Base-by-base conservation (phyloP, 2,329 filamentous ascomycete species). In the Leptodontidium sp. region DNA sequence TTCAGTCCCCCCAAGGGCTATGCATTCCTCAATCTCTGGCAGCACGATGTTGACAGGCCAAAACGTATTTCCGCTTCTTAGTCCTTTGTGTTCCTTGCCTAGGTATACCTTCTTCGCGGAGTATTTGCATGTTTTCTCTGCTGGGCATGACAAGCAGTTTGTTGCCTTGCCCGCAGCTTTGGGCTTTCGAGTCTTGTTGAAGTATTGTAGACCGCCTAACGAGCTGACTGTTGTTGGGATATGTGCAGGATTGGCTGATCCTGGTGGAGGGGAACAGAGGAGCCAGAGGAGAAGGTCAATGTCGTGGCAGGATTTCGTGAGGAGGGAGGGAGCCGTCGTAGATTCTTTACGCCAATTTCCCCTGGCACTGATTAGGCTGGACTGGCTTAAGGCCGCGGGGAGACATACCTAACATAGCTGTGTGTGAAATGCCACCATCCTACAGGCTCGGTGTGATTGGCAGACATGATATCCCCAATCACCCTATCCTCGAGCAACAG, bases 401-500 rank as follows among this genome's bases (percentile, higher is more conserved):
- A 24, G 11, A 52, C 78, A 64, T 79, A 86, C 84, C 88, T 88
- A 45, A 98, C 95, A 75, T 95, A 97, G 52, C 90, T 93, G 79
- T 97, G 94, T 0, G 91, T 86, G 78, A 97, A 98, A 79, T 98
- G 96, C 93, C 94, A 98, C 90, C 92, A 97, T 0, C 96, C 96
- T 0, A 99, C 91, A 0, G 96, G 96, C 79, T 98, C 96, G 0
- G 93, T 96, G 80, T 98, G 96, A 71, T 97, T 92, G 49, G 97
- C 85, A 49, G 92, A 95, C 64, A 97, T 83, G 38, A 98, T 84
- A 65, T 98, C 92, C 7, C 96, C 96, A 76, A 99, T 91, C 14
- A 90, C 87, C 14, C 86, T 85, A 64, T 97, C 88, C 72, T 91
- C 86, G 0, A 94, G 85, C 5, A 98, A 84, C 17, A 98, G 82